A percentile compares a stretch with the other conserved stretches of the same genome.
phyloP scores from a whole-genome alignment of 371 early-diverging fungal species.

The Circinella umbellata region DNA sequence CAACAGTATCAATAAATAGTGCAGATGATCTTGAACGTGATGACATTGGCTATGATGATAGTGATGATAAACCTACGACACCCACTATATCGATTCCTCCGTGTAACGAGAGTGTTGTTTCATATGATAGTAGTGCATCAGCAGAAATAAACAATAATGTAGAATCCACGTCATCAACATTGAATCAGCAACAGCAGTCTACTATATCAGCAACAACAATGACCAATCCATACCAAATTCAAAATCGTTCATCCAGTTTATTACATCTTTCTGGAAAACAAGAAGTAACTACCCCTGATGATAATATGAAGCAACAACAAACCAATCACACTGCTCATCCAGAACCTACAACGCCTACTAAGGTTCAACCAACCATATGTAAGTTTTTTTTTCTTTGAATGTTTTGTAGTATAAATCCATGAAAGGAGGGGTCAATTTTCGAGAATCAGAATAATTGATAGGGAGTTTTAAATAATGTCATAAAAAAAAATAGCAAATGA shows the following conservation, averaged over 20 bases:
- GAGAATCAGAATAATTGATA: too few relatives aligned
- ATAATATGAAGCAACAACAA: background rate
- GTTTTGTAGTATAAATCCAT: too few relatives aligned
- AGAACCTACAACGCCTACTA: background rate
- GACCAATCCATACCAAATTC: background rate
- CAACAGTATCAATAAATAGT: background rate
- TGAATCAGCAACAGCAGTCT: background rate
- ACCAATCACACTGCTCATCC: background rate
- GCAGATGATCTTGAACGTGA: background rate
- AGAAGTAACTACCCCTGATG: background rate
- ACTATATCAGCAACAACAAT: background rate
- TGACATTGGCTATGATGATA: background rate
- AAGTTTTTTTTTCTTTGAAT: background rate
- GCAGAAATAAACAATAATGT: background rate
- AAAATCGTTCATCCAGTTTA: conserved; percentile 6
- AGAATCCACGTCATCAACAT: background rate
- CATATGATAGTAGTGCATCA: conserved; percentile 5
- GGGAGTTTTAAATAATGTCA: background rate
- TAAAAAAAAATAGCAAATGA: conserved; percentile 14
- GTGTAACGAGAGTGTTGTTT: background rate
- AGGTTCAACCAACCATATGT: conserved; percentile 1
- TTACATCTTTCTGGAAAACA: conserved; percentile 8
- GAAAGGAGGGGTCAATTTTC: too few relatives aligned
- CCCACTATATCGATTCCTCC: background rate
- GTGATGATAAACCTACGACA: background rate